Evolutionary conservation across 139 green algal genomes (phyloP), one percentile per base, ranked within the genome.

Genomic region (Chlorella sp.): DNA sequence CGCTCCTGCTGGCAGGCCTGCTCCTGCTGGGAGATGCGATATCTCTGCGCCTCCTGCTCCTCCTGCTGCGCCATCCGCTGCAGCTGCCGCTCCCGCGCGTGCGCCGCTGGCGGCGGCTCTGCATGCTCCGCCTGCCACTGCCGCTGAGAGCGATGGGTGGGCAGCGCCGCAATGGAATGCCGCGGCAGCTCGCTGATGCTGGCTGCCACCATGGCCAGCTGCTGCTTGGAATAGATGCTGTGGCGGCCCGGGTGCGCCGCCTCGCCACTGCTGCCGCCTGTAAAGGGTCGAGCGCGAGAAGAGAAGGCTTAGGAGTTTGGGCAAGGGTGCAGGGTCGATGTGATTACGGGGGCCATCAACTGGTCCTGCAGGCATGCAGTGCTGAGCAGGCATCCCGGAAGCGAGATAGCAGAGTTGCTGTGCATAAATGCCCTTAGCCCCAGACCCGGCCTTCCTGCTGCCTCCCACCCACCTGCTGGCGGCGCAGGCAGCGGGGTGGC

Each of bases 141-240:
- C 79, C 21, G 48, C 79, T 36, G 75, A 34, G 40, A 21, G 34
- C 40, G 75, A 61, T 37, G 61, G 32, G 34, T 30, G 36, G 83
- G 39, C 83, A 80, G 61, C 57, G n/a, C 37, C 0, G 22, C 37
- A 3, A 39, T 30, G 16, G 84, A 64, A 66, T 88, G 84, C 26
- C 66, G 84, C 16, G 84, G 84, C 68, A 88, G 84, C 64, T 53
- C 28, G 84, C 71, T 88, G 68, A 88, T 80, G 84, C 84, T 88
- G 37, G 64, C 84, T 11, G 84, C 84, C 64, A 88, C 84, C 1
- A 40, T 40, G 9, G 66, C 84, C 66, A 88, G 84, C 84, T 88
- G 84, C 84, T 88, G 84, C 64, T 80, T 48, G 28, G 84, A 81
- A 30, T 81, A 88, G 36, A 88, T 81, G 84, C 84, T 60, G 34